Evolutionary conservation across 257 asterid species (phyloP).

Genomic region (Gentiana dahurica): DNA sequence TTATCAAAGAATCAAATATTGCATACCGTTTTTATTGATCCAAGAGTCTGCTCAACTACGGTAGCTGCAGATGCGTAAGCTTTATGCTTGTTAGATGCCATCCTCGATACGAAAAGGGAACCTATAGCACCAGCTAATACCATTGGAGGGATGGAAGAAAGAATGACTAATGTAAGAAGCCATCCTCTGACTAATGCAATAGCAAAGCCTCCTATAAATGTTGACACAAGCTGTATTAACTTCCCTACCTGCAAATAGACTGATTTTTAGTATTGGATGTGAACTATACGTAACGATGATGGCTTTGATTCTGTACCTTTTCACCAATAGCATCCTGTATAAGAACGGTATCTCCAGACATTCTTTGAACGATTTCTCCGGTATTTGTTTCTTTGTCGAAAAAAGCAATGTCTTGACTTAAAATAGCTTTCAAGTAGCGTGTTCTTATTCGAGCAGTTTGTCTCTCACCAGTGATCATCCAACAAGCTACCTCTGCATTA

Average conservation of each 20-base stretch:
- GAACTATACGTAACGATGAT: background rate
- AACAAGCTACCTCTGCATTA: slow-evolving; percentile 50
- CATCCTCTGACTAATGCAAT: slow-evolving; percentile 27
- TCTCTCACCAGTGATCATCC: slow-evolving; percentile 87
- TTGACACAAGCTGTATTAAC: slow-evolving; percentile 17
- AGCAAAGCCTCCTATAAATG: slow-evolving; percentile 20
- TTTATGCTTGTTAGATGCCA: slow-evolving; percentile 6
- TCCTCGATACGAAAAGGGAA: too few relatives aligned
- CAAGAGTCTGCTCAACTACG: slow-evolving; percentile 47
- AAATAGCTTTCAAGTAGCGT: slow-evolving; percentile 44
- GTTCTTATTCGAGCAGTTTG: slow-evolving; percentile 63
- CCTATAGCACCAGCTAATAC: too few relatives aligned
- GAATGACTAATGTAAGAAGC: slow-evolving; percentile 21
- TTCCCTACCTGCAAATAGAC: slow-evolving; percentile 17
- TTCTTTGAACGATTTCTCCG: slow-evolving; percentile 56
- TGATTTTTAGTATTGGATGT: background rate
- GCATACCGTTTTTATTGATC: slow-evolving; percentile 58
- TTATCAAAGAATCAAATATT: background rate
- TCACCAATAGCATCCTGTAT: slow-evolving; percentile 84
- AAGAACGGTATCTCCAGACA: slow-evolving; percentile 67
- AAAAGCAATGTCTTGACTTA: slow-evolving; percentile 73
- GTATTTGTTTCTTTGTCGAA: slow-evolving; percentile 68
- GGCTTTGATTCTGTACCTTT: slow-evolving; percentile 31
- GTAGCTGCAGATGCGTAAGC: slow-evolving; percentile 49
- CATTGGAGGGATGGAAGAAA: slow-evolving; percentile 16